Percentiles rank a stretch among this genome's conserved stretches.
phyloP scores from a whole-genome alignment of 331 rosid genomes.

The Acacia pycnantha region DNA sequence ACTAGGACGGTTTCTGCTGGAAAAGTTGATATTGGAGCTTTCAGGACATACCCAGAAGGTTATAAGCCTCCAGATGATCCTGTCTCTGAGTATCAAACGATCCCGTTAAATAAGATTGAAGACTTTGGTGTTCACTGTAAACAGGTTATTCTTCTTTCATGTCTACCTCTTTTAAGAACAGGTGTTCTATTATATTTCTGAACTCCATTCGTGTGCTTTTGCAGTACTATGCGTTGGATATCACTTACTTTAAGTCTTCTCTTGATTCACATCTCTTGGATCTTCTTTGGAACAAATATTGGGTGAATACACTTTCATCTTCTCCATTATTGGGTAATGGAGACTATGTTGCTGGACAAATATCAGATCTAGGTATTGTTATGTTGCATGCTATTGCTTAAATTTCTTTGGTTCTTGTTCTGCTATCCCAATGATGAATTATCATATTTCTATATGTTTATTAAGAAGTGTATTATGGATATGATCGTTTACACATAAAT shows the following conservation, averaged over 20 bases:
- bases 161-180: not conserved
- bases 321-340: constrained; percentile 97
- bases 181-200: not conserved
- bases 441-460: not conserved
- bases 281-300: constrained; percentile 95
- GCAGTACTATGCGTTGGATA: constrained; percentile 95
- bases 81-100: constrained; percentile 95
- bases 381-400: not conserved
- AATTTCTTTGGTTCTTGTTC: constrained; percentile 12
- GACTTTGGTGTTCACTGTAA: constrained; percentile 99
- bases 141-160: constrained; percentile 59
- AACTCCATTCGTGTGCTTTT: constrained; percentile 31
- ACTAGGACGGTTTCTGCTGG: constrained; percentile 99
- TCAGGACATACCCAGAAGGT: constrained; percentile 97
- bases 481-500: constrained; percentile 1
- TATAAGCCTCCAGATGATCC: constrained; percentile 97
- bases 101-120: constrained; percentile 95
- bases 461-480: not conserved
- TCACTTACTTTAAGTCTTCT: constrained; percentile 92
- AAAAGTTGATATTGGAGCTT: constrained; percentile 97
- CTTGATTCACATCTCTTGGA: constrained; percentile 96
- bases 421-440: not conserved
- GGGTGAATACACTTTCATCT: constrained; percentile 96
- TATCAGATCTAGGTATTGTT: constrained; percentile 82
- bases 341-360: constrained; percentile 97